Percentiles rank a stretch among this genome's conserved stretches.
Conservation (phyloP, 1,284 basidiomycete genomes). For the Acaromyces ingoldii region DNA sequence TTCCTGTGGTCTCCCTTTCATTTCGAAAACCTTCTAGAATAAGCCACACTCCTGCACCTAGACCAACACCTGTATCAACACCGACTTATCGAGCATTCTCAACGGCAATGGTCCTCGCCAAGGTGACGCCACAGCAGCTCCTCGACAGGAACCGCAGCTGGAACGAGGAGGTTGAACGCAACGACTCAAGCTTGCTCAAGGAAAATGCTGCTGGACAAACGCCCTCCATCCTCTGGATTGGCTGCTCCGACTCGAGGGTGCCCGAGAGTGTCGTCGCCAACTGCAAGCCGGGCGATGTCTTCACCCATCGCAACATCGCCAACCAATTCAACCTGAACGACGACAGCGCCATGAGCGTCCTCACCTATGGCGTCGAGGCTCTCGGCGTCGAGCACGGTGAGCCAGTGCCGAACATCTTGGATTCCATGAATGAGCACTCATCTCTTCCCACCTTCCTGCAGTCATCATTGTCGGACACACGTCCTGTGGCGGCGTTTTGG, state of each 20-base stretch:
- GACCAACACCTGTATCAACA: too few species aligned
- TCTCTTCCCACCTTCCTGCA: constrained; percentile 41
- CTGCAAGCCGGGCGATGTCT: constrained; percentile 47
- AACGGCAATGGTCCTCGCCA: too few species aligned
- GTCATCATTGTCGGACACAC: constrained; percentile 61
- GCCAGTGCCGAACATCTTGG: constrained; percentile 32
- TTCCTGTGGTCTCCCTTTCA: too few species aligned
- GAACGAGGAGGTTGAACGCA: constrained; percentile 18
- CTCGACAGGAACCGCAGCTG: constrained; percentile 34
- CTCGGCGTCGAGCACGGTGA: constrained; percentile 77
- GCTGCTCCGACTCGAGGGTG: constrained; percentile 47
- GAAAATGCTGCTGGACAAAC: constrained; percentile 63
- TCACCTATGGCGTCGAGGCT: constrained; percentile 72
- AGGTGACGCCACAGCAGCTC: constrained; percentile 4
- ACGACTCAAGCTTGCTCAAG: constrained; percentile 63
- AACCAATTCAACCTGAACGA: constrained; percentile 67
- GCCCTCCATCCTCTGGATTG: constrained; percentile 73
- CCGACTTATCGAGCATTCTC: too few species aligned
- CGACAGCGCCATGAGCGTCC: constrained; percentile 69
- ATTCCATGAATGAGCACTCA: not conserved
- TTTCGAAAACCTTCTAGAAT: too few species aligned
- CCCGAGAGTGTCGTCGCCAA: constrained; percentile 56
- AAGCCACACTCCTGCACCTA: too few species aligned
- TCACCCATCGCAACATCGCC: constrained; percentile 52
- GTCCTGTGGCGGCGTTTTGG: constrained; percentile 52